Conservation (phyloP, 371 early-diverging fungal species). For the Dinochytrium kinnereticum region DNA sequence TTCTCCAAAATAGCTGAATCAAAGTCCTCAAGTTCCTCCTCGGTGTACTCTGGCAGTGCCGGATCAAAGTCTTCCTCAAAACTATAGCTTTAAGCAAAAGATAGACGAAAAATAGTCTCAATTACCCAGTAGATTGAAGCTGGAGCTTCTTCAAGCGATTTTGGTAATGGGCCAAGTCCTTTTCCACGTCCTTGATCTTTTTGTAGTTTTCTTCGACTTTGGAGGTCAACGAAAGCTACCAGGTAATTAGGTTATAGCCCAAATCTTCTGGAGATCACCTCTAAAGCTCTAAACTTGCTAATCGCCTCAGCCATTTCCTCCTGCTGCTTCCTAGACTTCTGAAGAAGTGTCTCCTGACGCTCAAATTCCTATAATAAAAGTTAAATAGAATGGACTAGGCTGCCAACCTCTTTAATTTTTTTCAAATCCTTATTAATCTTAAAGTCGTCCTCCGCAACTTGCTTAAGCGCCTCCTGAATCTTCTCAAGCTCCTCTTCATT, state of each 20-base stretch:
- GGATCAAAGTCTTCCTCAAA: conserved; percentile 47
- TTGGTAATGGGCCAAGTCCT: conserved; percentile 18
- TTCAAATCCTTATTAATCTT: background rate
- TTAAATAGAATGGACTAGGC: conserved; percentile 2
- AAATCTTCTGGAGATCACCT: conserved; percentile 46
- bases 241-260: no score
- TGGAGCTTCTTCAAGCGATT: conserved; percentile 49
- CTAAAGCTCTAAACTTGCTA: conserved; percentile 69
- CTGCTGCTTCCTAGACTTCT: conserved; percentile 67
- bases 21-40: conserved; percentile 62
- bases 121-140: conserved; percentile 69
- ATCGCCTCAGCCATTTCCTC: conserved; percentile 69
- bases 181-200: background rate
- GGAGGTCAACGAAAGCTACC: background rate
- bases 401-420: conserved; percentile 55
- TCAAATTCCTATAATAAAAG: conserved; percentile 64
- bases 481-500: conserved; percentile 51
- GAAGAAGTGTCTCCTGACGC: conserved; percentile 72
- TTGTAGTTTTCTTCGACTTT: background rate
- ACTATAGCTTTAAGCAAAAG: no score
- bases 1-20: conserved; percentile 61
- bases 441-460: conserved; percentile 13
- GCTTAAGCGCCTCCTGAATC: background rate
- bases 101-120: conserved; percentile 1
- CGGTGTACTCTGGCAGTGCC: conserved; percentile 56